A percentile compares a stretch with the other conserved stretches of the same genome.
These are phyloP conservation scores for Oropetium thomaeum DNA, from an alignment of 176 grass and related monocot genomes.

Conservation along the genomic window DNA sequence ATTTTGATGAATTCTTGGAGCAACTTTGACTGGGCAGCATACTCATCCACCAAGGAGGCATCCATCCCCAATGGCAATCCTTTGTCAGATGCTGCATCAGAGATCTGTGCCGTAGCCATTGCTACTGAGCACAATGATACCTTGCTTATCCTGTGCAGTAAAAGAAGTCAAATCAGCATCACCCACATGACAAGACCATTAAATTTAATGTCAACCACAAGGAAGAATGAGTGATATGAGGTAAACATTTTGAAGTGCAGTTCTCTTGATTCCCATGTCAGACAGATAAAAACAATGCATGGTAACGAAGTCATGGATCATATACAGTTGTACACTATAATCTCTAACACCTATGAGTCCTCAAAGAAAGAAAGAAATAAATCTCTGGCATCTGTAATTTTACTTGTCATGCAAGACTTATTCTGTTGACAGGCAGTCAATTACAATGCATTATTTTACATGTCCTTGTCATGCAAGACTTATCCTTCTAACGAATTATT, in stretches of 20 bases:
- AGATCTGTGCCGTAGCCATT: constrained; percentile 35
- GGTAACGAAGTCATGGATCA: neutral
- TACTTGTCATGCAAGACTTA: neutral
- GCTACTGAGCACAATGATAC: neutral
- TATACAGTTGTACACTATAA: neutral
- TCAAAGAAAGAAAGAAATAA: too few relatives aligned
- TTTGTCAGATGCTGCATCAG: constrained; percentile 33
- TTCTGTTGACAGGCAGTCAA: neutral
- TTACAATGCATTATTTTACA: neutral
- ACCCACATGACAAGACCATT: neutral
- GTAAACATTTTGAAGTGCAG: neutral
- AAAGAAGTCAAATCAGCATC: constrained; percentile 18
- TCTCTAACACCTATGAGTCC: too few relatives aligned
- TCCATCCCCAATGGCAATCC: constrained; percentile 64
- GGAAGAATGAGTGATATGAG: neutral
- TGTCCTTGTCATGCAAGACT: too few relatives aligned
- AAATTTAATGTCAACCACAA: neutral
- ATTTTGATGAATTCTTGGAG: constrained; percentile 72
- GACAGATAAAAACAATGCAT: constrained; percentile 5
- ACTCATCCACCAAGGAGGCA: constrained; percentile 52
- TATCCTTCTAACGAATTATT: too few relatives aligned
- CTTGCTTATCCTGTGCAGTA: constrained; percentile 30
- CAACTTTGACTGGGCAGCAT: constrained; percentile 69
- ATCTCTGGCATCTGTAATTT: neutral
- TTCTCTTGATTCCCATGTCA: neutral